These are phyloP conservation scores for Monosporozyma solicola DNA, from an alignment of 805 yeast species.

Conservation along the genomic window DNA sequence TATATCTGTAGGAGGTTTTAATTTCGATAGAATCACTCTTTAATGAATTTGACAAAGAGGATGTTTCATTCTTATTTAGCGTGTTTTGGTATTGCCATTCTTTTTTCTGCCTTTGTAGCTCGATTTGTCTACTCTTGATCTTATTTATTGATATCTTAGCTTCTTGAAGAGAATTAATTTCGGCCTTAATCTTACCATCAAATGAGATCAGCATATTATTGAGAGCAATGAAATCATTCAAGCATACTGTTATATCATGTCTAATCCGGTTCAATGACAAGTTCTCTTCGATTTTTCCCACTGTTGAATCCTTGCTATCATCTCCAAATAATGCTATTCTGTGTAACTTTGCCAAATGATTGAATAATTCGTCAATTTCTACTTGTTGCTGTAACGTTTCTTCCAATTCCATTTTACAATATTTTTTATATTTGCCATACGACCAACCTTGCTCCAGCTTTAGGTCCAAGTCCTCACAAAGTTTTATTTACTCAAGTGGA, in stretches of 20 bases:
- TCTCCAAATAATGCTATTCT: slow-evolving; percentile 10
- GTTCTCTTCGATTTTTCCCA: background rate
- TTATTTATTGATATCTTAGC: slow-evolving; percentile 9
- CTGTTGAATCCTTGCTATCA: background rate
- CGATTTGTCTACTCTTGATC: slow-evolving; percentile 6
- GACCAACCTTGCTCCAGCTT: too few relatives aligned
- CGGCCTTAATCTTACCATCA: slow-evolving; percentile 20
- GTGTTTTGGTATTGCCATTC: background rate
- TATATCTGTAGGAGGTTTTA: slow-evolving; percentile 12
- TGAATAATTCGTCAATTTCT: slow-evolving; percentile 16
- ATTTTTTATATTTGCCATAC: background rate
- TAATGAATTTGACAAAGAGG: background rate
- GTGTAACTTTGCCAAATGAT: slow-evolving; percentile 16
- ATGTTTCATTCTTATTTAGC: background rate
- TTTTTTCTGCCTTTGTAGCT: slow-evolving; percentile 10
- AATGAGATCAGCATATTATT: slow-evolving; percentile 19
- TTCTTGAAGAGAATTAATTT: slow-evolving; percentile 10
- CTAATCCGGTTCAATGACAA: slow-evolving; percentile 16
- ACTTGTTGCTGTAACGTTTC: slow-evolving; percentile 19
- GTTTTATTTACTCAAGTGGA: too few relatives aligned
- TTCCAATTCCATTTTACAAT: slow-evolving; percentile 10
- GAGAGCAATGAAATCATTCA: slow-evolving; percentile 20
- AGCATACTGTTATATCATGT: slow-evolving; percentile 21
- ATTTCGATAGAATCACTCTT: slow-evolving; percentile 4
- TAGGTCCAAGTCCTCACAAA: too few relatives aligned